These are phyloP conservation scores for Hymenoscyphus albidus DNA, from an alignment of 2,329 filamentous ascomycete species.

Conservation along the genomic window DNA sequence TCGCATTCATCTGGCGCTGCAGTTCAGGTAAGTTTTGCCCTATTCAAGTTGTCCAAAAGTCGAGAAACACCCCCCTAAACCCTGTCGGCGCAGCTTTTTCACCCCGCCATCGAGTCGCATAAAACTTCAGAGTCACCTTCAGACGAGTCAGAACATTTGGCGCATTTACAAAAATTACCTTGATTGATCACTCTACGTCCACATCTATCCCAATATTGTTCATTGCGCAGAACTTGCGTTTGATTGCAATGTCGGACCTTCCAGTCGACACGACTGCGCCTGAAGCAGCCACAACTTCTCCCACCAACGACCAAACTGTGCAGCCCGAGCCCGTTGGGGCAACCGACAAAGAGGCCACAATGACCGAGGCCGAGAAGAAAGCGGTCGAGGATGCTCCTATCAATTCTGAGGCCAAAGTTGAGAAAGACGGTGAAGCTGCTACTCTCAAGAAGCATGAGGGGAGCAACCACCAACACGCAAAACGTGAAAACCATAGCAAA, in stretches of 20 bases:
- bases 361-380: constrained; percentile 19
- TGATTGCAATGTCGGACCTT: constrained; percentile 27
- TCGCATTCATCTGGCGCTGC: neutral
- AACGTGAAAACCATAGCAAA: constrained; percentile 46
- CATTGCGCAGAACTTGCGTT: neutral
- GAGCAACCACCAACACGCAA: constrained; percentile 22
- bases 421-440: constrained; percentile 17
- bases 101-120: constrained; percentile 30
- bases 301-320: constrained; percentile 22
- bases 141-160: neutral
- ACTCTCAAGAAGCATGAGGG: constrained; percentile 10
- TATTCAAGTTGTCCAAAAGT: neutral
- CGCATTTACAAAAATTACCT: constrained; percentile 8
- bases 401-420: neutral
- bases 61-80: constrained; percentile 5
- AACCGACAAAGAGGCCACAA: constrained; percentile 12
- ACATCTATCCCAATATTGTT: constrained; percentile 1
- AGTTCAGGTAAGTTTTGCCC: constrained; percentile 1
- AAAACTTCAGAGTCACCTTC: constrained; percentile 8
- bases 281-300: constrained; percentile 24
- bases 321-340: constrained; percentile 8
- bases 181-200: constrained; percentile 2
- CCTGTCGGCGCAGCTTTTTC: constrained; percentile 15
- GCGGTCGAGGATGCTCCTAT: constrained; percentile 9
- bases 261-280: constrained; percentile 25